Evolutionary conservation across 2,329 filamentous ascomycete species (phyloP).

Genomic region (Colletotrichum euphorbiae): DNA sequence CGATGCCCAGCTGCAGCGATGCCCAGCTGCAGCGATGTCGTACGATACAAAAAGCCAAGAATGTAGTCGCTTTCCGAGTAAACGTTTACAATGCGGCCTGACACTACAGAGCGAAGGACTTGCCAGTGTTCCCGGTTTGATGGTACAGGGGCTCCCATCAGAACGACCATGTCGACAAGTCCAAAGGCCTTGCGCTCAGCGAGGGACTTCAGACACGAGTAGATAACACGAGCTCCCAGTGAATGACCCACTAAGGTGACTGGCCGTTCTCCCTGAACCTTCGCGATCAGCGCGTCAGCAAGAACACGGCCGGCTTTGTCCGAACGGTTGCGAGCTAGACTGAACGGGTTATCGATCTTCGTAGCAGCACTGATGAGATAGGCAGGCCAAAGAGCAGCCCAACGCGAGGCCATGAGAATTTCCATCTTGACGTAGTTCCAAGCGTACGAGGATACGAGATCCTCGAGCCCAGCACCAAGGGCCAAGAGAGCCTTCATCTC

Average conservation of each 20-base stretch:
- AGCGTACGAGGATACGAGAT: conserved; percentile 78
- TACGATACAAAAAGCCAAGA: conserved; percentile 87
- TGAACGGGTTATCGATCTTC: conserved; percentile 85
- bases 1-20: conserved; percentile 86
- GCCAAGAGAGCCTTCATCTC: conserved; percentile 82
- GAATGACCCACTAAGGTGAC: conserved; percentile 87
- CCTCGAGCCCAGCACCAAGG: conserved; percentile 78
- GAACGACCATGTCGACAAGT: conserved; percentile 82
- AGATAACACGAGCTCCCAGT: conserved; percentile 84
- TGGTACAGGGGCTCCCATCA: conserved; percentile 85
- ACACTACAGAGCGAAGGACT: conserved; percentile 79
- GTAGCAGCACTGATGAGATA: conserved; percentile 74
- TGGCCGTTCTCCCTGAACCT: conserved; percentile 82
- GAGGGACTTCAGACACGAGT: conserved; percentile 80
- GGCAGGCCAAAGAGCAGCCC: conserved; percentile 77
- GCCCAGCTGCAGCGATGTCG: conserved; percentile 83
- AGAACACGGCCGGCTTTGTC: conserved; percentile 85
- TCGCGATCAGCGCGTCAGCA: conserved; percentile 85
- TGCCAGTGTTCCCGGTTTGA: conserved; percentile 80
- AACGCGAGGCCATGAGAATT: conserved; percentile 78
- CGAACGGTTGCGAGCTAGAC: conserved; percentile 78
- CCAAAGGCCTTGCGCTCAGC: conserved; percentile 86
- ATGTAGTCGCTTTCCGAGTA: conserved; percentile 90
- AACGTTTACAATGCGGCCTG: conserved; percentile 86
- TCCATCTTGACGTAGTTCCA: conserved; percentile 80